These are phyloP conservation scores for Talaromyces thailandensis DNA, from an alignment of 495 filamentous ascomycete genomes.

Conservation along the genomic window DNA sequence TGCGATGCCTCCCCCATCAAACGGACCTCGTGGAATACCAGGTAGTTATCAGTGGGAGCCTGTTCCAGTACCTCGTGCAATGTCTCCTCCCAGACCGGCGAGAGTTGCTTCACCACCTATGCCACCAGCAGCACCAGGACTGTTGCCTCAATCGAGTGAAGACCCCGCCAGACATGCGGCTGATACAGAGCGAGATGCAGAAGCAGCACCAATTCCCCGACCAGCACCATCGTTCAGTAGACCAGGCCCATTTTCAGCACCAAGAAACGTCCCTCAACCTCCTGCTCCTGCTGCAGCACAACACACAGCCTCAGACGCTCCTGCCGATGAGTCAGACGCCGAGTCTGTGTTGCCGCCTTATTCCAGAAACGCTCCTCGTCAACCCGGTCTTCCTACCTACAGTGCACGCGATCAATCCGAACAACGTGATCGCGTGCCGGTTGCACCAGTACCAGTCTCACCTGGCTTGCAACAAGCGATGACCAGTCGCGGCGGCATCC, in stretches of 20 bases:
- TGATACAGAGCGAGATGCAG: neutral
- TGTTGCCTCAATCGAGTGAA: neutral
- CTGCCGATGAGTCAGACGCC: neutral
- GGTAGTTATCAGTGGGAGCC: conserved; percentile 2
- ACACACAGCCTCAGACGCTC: too few relatives aligned
- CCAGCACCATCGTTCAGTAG: neutral
- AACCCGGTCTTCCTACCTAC: conserved; percentile 16
- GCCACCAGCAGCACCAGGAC: neutral
- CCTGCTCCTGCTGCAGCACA: neutral
- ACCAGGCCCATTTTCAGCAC: neutral
- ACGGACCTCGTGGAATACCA: neutral
- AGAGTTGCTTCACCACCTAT: neutral
- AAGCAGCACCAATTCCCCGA: neutral
- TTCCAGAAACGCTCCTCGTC: conserved; percentile 10
- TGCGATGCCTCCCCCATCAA: neutral
- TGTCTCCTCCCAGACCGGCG: neutral
- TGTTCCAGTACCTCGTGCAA: conserved; percentile 9
- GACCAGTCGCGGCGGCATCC: conserved; percentile 33
- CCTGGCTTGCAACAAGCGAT: conserved; percentile 33
- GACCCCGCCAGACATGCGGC: neutral
- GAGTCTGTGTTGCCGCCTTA: conserved; percentile 17
- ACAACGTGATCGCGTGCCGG: neutral
- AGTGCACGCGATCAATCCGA: conserved; percentile 1
- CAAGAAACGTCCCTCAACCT: neutral
- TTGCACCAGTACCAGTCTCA: conserved; percentile 25